phyloP scores from a whole-genome alignment of 2,329 filamentous ascomycete species.

The Microcyclospora pomicola region DNA sequence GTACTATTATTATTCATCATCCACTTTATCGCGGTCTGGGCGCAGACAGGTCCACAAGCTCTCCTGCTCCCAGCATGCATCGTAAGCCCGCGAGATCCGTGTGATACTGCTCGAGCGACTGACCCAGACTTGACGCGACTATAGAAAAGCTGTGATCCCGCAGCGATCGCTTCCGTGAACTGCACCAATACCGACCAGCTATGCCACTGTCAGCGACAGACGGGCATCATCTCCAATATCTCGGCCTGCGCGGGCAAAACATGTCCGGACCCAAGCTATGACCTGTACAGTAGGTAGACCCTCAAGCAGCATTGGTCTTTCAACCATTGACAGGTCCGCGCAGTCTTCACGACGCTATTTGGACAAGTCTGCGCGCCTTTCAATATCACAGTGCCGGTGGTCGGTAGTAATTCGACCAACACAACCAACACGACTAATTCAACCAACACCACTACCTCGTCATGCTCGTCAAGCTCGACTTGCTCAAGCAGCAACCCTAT shows the following conservation, averaged over 20 bases:
- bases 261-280: slow-evolving; percentile 7
- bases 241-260: slow-evolving; percentile 7
- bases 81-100: too few species aligned
- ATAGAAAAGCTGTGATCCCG: slow-evolving; percentile 11
- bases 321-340: neutral
- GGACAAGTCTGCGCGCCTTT: slow-evolving; percentile 9
- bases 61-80: too few species aligned
- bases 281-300: slow-evolving; percentile 7
- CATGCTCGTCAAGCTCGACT: too few species aligned
- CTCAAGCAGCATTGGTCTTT: neutral
- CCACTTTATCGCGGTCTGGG: too few species aligned
- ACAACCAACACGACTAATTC: slow-evolving; percentile 6
- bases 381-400: slow-evolving; percentile 10
- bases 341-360: slow-evolving; percentile 10
- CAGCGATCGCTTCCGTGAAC: slow-evolving; percentile 12
- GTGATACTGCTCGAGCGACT: too few species aligned
- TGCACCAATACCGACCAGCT: slow-evolving; percentile 12
- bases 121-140: neutral
- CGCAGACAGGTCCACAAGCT: too few species aligned
- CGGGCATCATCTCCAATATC: slow-evolving; percentile 10
- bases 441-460: slow-evolving; percentile 5
- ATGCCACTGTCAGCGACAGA: slow-evolving; percentile 11
- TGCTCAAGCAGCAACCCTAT: too few species aligned
- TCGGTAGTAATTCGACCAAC: slow-evolving; percentile 9
- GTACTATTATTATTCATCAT: too few species aligned